These are phyloP conservation scores for Kazachstania taianensis DNA, from an alignment of 805 yeast genomes.

Conservation along the genomic window DNA sequence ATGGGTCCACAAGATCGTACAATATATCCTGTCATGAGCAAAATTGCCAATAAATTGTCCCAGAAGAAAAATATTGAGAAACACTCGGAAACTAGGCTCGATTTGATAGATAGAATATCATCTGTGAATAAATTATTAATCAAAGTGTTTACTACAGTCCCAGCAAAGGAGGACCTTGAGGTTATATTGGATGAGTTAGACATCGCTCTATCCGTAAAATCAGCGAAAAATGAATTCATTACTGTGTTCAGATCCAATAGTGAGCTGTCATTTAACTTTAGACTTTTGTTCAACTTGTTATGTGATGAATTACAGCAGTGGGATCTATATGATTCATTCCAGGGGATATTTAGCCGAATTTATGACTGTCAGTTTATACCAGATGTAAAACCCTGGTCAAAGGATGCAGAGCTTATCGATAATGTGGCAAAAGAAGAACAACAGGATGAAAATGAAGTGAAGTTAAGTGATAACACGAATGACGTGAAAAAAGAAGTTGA, in stretches of 20 bases:
- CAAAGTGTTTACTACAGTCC: constrained; percentile 7
- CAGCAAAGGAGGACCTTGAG: constrained; percentile 16
- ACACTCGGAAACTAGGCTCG: constrained; percentile 23
- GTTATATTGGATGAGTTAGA: constrained; percentile 22
- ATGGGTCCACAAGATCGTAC: constrained; percentile 27
- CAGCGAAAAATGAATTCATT: constrained; percentile 20
- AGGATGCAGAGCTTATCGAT: not conserved
- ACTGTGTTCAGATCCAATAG: constrained; percentile 20
- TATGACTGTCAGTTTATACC: constrained; percentile 15
- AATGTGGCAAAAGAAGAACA: too few species aligned
- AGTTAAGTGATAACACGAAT: not conserved
- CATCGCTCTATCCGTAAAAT: constrained; percentile 16
- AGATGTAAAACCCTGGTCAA: constrained; percentile 15
- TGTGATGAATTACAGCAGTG: constrained; percentile 13
- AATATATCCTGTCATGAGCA: constrained; percentile 11
- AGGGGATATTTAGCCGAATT: constrained; percentile 14
- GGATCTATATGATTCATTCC: constrained; percentile 18
- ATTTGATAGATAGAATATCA: constrained; percentile 18
- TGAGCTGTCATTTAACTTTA: constrained; percentile 20
- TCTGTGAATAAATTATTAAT: constrained; percentile 18
- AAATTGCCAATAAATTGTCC: constrained; percentile 20
- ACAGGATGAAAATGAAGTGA: not conserved
- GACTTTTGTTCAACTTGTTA: constrained; percentile 20
- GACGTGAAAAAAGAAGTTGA: not conserved
- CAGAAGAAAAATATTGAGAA: constrained; percentile 22